These are phyloP conservation scores for Pichia sp. DNA, from an alignment of 1,139 yeast genomes.

Conservation along the genomic window DNA sequence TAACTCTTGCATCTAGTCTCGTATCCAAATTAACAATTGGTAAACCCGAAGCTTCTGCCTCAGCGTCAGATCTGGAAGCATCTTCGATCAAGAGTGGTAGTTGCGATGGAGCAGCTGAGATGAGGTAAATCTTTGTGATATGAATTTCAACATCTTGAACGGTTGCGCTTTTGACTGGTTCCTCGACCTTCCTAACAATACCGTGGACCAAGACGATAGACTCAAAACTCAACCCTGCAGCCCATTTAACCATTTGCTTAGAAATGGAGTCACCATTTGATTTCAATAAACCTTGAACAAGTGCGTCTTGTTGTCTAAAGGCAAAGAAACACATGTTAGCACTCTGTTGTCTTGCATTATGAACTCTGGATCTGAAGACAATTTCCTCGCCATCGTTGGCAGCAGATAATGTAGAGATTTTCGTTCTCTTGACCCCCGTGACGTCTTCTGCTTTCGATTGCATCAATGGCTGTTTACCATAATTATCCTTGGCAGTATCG, in stretches of 20 bases:
- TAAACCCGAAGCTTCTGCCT: slow-evolving; percentile 86
- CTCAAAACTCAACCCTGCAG: slow-evolving; percentile 79
- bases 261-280: slow-evolving; percentile 65
- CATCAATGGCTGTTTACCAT: slow-evolving; percentile 85
- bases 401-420: slow-evolving; percentile 52
- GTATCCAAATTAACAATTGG: slow-evolving; percentile 96
- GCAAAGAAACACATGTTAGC: slow-evolving; percentile 89
- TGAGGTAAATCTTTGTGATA: slow-evolving; percentile 65
- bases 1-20: slow-evolving; percentile 88
- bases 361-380: slow-evolving; percentile 88
- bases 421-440: slow-evolving; percentile 55
- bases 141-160: slow-evolving; percentile 86
- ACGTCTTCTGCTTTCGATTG: slow-evolving; percentile 55
- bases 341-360: slow-evolving; percentile 90
- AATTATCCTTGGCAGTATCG: slow-evolving; percentile 81
- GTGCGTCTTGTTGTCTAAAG: slow-evolving; percentile 80
- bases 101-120: slow-evolving; percentile 87
- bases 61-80: slow-evolving; percentile 91
- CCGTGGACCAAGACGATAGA: slow-evolving; percentile 91
- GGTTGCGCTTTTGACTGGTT: slow-evolving; percentile 84
- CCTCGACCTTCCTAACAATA: slow-evolving; percentile 75
- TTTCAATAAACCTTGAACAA: slow-evolving; percentile 81
- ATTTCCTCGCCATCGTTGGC: slow-evolving; percentile 76
- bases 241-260: slow-evolving; percentile 97
- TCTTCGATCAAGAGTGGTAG: slow-evolving; percentile 94